phyloP scores from a whole-genome alignment of 1,284 basidiomycete species.

The Tylopilus sp. region DNA sequence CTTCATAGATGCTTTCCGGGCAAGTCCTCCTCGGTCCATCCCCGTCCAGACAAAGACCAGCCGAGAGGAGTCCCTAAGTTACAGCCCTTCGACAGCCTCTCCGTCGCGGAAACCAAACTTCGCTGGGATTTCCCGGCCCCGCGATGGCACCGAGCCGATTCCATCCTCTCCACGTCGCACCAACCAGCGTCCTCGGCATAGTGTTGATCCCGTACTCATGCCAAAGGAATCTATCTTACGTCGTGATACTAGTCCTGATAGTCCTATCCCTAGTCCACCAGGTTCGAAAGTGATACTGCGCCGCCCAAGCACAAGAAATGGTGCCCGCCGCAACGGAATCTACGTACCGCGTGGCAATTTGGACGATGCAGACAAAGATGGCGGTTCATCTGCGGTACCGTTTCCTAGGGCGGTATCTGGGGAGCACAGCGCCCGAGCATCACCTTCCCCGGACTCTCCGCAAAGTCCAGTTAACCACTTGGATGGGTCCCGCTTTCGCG shows the following conservation, averaged over 20 bases:
- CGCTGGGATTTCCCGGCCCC: slow-evolving; percentile 41
- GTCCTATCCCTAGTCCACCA: slow-evolving; percentile 33
- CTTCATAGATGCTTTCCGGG: slow-evolving; percentile 58
- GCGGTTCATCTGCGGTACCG: slow-evolving; percentile 46
- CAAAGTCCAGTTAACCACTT: slow-evolving; percentile 31
- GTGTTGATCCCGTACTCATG: slow-evolving; percentile 50
- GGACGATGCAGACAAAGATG: slow-evolving; percentile 34
- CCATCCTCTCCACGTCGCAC: slow-evolving; percentile 52
- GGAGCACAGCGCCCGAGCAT: slow-evolving; percentile 39
- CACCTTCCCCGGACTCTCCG: slow-evolving; percentile 35
- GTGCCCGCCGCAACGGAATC: slow-evolving; percentile 44
- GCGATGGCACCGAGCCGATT: slow-evolving; percentile 47
- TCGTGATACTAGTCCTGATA: slow-evolving; percentile 57
- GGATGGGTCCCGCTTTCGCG: slow-evolving; percentile 49
- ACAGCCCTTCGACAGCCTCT: slow-evolving; percentile 46
- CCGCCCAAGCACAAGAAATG: slow-evolving; percentile 53
- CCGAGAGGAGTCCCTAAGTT: slow-evolving; percentile 24
- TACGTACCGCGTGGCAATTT: slow-evolving; percentile 43
- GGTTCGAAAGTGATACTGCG: slow-evolving; percentile 49
- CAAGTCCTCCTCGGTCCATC: slow-evolving; percentile 31
- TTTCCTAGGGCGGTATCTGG: slow-evolving; percentile 55
- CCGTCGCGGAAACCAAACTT: slow-evolving; percentile 57
- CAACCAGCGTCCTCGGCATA: slow-evolving; percentile 60
- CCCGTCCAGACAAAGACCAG: slow-evolving; percentile 31
- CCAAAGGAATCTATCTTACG: slow-evolving; percentile 54